Evolutionary conservation across 2,329 filamentous ascomycete species (phyloP).

Genomic region (Corinectria fuckeliana): DNA sequence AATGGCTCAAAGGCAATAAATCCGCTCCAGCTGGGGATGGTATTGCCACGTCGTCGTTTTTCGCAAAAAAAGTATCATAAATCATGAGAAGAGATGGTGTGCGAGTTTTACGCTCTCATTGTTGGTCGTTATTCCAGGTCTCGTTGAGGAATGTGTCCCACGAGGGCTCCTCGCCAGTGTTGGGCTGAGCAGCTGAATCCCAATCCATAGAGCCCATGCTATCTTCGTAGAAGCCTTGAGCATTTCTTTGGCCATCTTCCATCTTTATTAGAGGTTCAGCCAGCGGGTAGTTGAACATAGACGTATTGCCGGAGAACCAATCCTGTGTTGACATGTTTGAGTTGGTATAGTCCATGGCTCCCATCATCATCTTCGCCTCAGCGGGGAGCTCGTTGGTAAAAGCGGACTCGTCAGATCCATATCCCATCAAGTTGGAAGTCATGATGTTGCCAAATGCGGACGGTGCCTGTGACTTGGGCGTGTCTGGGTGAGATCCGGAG

Average conservation of each 20-base stretch:
- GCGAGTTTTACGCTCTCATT: conserved; percentile 5
- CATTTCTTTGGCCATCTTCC: neutral
- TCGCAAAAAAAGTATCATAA: conserved; percentile 24
- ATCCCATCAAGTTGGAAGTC: conserved; percentile 28
- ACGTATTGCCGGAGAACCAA: conserved; percentile 12
- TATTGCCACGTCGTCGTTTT: neutral
- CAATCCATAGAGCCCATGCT: conserved; percentile 11
- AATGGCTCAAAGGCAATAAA: neutral
- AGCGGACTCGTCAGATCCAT: conserved; percentile 38
- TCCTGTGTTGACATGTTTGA: conserved; percentile 28
- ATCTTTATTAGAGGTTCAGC: conserved; percentile 4
- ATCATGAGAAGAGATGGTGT: conserved; percentile 8
- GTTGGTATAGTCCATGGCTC: conserved; percentile 41
- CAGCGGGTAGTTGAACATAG: conserved; percentile 8
- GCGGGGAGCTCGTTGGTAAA: conserved; percentile 52
- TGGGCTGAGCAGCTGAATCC: conserved; percentile 1
- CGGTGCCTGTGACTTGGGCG: conserved; percentile 29
- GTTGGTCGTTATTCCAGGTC: conserved; percentile 30
- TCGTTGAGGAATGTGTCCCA: conserved; percentile 45
- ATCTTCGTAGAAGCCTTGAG: neutral
- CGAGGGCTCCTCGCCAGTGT: conserved; percentile 36
- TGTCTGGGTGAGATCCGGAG: conserved; percentile 34
- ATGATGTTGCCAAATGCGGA: conserved; percentile 21
- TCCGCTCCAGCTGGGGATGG: neutral
- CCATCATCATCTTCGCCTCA: conserved; percentile 51